Conservation (phyloP, 2,329 filamentous ascomycete genomes). For the Fusarium pseudoanthophilum region DNA sequence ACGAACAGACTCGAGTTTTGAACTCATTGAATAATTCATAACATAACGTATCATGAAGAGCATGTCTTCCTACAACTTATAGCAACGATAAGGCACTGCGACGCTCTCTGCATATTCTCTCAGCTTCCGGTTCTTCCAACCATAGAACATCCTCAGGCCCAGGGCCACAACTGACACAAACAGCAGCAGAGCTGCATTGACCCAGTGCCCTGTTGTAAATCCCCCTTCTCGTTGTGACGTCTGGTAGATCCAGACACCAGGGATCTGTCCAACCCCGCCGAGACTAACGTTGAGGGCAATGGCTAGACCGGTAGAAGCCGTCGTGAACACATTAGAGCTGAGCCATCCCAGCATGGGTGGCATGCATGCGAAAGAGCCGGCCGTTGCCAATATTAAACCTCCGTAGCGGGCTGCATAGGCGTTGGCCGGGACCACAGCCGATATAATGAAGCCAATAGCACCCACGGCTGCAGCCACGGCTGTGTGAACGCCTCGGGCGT, state of each 20-base stretch:
- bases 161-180: conserved; percentile 67
- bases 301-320: conserved; percentile 72
- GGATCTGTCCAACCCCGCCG: conserved; percentile 75
- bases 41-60: not conserved
- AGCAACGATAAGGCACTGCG: conserved; percentile 52
- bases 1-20: not conserved
- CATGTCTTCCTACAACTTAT: conserved; percentile 50
- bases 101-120: conserved; percentile 45
- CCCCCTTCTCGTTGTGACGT: conserved; percentile 67
- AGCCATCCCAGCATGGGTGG: conserved; percentile 78
- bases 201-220: conserved; percentile 78
- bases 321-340: conserved; percentile 73
- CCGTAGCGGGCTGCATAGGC: conserved; percentile 72
- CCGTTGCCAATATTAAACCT: conserved; percentile 73
- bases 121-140: conserved; percentile 55
- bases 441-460: conserved; percentile 65
- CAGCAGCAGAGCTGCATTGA: conserved; percentile 69
- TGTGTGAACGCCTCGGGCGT: conserved; percentile 61
- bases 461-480: conserved; percentile 57
- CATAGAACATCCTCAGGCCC: conserved; percentile 66
- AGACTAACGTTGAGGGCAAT: conserved; percentile 77
- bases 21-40: conserved; percentile 7
- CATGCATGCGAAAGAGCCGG: conserved; percentile 75
- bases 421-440: conserved; percentile 69
- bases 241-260: conserved; percentile 80